Percentiles rank a stretch among this genome's conserved stretches.
phyloP scores from a whole-genome alignment of 441 rosid genomes.

The Gossypium gossypioides region DNA sequence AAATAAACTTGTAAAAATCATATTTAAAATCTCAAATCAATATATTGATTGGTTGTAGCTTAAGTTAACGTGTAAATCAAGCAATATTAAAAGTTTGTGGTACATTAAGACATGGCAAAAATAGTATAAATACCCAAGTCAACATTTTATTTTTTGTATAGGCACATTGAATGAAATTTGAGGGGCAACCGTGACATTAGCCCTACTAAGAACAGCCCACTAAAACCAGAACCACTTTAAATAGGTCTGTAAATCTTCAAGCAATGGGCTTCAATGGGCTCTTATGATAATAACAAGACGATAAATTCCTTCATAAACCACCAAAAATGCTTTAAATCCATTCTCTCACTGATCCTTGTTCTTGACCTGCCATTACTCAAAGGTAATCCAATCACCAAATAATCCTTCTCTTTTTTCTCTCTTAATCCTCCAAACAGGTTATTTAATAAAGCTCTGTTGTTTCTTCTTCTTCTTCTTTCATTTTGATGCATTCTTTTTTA shows the following conservation, averaged over 20 bases:
- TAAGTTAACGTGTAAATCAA: too few relatives aligned
- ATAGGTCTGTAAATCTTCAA: neutral
- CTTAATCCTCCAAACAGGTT: neutral
- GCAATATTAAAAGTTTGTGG: too few relatives aligned
- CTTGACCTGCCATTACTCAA: neutral
- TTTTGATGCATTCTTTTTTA: neutral
- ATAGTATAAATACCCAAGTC: too few relatives aligned
- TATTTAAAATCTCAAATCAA: too few relatives aligned
- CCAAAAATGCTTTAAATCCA: neutral
- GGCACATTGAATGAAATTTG: too few relatives aligned
- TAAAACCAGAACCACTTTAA: neutral
- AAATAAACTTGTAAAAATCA: too few relatives aligned
- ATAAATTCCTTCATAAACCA: too few relatives aligned
- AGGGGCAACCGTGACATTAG: too few relatives aligned
- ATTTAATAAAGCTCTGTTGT: neutral
- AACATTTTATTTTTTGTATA: too few relatives aligned
- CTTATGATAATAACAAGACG: neutral
- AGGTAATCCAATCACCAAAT: neutral
- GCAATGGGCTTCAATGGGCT: neutral
- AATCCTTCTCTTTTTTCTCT: neutral
- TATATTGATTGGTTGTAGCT: too few relatives aligned
- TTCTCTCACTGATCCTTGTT: neutral
- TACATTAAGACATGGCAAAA: too few relatives aligned
- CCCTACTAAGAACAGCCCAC: neutral
- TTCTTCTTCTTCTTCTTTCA: neutral